Conservation (phyloP, 805 yeast species). For the Metschnikowia cerradonensis region DNA sequence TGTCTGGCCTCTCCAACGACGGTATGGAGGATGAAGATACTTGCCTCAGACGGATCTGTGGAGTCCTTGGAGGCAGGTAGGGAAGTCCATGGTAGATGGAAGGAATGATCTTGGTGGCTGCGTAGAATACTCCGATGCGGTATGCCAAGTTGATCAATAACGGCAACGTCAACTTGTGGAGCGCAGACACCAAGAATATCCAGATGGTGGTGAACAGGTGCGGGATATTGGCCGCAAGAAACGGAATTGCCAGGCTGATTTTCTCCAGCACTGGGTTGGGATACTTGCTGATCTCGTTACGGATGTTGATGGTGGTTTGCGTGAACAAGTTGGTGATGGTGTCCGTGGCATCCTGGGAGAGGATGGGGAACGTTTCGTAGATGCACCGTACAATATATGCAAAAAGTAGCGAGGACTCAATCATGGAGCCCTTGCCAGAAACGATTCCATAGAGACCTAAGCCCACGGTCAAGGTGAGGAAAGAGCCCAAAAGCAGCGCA, state of each 20-base stretch:
- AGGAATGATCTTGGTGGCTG: slow-evolving; percentile 93
- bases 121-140: slow-evolving; percentile 79
- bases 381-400: slow-evolving; percentile 91
- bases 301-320: slow-evolving; percentile 31
- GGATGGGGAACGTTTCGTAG: slow-evolving; percentile 87
- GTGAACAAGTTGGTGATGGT: slow-evolving; percentile 30
- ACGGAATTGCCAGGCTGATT: slow-evolving; percentile 34
- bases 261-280: slow-evolving; percentile 31
- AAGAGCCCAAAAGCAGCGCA: slow-evolving; percentile 83
- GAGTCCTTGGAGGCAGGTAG: slow-evolving; percentile 40
- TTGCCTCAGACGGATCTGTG: slow-evolving; percentile 32
- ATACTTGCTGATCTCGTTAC: slow-evolving; percentile 32
- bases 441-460: slow-evolving; percentile 81
- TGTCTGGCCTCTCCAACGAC: slow-evolving; percentile 6
- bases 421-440: slow-evolving; percentile 80
- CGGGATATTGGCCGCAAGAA: slow-evolving; percentile 50
- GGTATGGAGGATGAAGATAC: slow-evolving; percentile 27
- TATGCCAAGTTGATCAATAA: slow-evolving; percentile 78
- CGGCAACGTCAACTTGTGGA: slow-evolving; percentile 70
- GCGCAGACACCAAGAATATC: slow-evolving; percentile 50
- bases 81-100: slow-evolving; percentile 47
- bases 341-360: slow-evolving; percentile 50
- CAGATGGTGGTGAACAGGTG: slow-evolving; percentile 51
- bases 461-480: slow-evolving; percentile 69
- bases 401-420: slow-evolving; percentile 80